Conservation (phyloP, 75 land plant species). For the Cryptomeria japonica region DNA sequence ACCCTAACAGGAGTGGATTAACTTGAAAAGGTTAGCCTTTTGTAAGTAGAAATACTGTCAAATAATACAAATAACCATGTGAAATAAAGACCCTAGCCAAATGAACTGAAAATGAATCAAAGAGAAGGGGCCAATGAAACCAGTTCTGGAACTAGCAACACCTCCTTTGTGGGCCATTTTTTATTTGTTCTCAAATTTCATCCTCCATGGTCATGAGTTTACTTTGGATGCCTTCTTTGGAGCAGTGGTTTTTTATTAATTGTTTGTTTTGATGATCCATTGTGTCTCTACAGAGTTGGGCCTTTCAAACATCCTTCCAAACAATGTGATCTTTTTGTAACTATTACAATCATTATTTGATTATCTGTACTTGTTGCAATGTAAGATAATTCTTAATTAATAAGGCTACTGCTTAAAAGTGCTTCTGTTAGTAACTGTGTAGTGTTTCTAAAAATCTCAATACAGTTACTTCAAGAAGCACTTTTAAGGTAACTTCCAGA, state of each 20-base stretch:
- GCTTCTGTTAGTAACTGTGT: no score
- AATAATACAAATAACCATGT: not conserved
- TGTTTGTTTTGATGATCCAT: not conserved
- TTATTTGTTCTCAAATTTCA: not conserved
- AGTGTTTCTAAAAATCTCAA: no score
- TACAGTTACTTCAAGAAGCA: no score
- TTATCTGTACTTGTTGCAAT: not conserved
- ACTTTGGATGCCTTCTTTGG: not conserved
- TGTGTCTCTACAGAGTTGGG: not conserved
- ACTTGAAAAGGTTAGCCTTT: not conserved
- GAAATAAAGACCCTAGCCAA: not conserved
- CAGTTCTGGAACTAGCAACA: not conserved
- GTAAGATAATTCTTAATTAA: not conserved
- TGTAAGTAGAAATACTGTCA: not conserved
- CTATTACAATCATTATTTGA: not conserved
- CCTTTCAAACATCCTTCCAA: not conserved
- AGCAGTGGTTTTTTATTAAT: not conserved
- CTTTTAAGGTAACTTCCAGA: no score
- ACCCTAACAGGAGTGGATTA: not conserved
- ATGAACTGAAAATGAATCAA: not conserved
- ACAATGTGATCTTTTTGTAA: not conserved
- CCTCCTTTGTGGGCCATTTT: not conserved
- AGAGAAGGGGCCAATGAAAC: not conserved
- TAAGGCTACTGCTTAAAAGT: not conserved
- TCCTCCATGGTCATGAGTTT: not conserved